Base-by-base conservation (phyloP, 164 flowering plant genomes). In the Pachysandra terminalis region DNA sequence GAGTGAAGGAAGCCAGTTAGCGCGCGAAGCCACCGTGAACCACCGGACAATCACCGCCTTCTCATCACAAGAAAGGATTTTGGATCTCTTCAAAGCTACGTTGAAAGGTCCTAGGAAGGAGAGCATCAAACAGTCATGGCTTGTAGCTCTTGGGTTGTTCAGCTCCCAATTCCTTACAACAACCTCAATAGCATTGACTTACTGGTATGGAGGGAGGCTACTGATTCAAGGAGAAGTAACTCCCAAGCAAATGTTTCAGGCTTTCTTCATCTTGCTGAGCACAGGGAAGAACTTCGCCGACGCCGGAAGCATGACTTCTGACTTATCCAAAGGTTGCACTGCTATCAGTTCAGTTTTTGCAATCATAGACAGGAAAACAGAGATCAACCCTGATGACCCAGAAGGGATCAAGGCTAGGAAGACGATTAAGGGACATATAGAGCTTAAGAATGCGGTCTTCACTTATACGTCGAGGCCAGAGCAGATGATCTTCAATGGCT, bases 231-330 rank as follows among this genome's bases (percentile, higher is more conserved):
- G 61, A 7, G 14, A 10, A 7, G 55, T 77, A 14, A 26, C 59
- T 9, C 10, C 68, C 13, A 74, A 60, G 54, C 67, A 67, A 14
- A 32, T 77, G 56, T 73, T 77, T 53, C 71, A 77, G 51, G 59
- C 78, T 5, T 79, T 79, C 67, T 66, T 70, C 56, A 65, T 79
- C 51, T 55, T 79, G 54, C 49, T 75, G 61, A 67, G 67, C 56
- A 73, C 75, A 9, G 77, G 81, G 0, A 67, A 66, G 32, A 61
- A 63, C 61, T 73, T 79, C 23, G 81, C 79, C 0, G 77, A 79
- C 22, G 79, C 81, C 8, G 79, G 77, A 21, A 70, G 65, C 64
- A 79, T 73, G 79, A 79, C 79, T 9, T 62, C 79, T 2, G 79
- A 79, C 53, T 26, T 79, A n/a, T 63, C 81, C 41, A 70, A 75